Base-by-base conservation (phyloP, 1,284 basidiomycete genomes). In the Cutaneotrichosporon sp. region DNA sequence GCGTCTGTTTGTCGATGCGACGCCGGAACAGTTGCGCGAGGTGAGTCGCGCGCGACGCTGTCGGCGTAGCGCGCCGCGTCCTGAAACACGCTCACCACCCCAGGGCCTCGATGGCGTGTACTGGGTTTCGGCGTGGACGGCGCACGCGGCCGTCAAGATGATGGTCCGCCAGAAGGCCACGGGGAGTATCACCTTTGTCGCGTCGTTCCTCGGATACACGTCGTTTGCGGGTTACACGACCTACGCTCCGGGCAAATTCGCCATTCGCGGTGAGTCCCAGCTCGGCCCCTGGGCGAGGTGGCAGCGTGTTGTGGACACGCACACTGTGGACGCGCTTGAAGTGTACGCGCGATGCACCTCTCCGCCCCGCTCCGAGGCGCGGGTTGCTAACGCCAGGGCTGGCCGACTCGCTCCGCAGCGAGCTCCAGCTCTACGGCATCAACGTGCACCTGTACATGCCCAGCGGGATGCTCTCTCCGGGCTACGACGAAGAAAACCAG, bases 191-290 rank as follows among this genome's bases (percentile, higher is more conserved):
- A 80, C 90, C 4, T 83, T 97, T 46, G 83, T 90, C 20, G 85
- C 85, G 8, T 92, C 89, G 0, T 81, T 85, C n/a, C 73, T 94
- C 14, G 87, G 86, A 0, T 84, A 87, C 61, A 86, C 91, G 77
- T 82, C 84, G 1, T 80, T 97, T 46, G 77, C 88, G 15, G 93
- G 94, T 1, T 97, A 88, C 65, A 79, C 86, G 4, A 81, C 85
- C 2, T 97, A 98, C 70, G 78, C 88, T 1, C 90, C 93, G 0
- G 87, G 84, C 45, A 97, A 97, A 72, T 86, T 87, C 64, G 94
- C 94, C 10, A 74, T 97, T 14, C 79, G 91, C 76, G 90, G 47
- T 49, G 38, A 39, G 46, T 47, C 18, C 3, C 88, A 63, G 46
- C 67, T 54, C 36, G 10, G 26, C 7, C 26, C 7, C 26, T n/a